Evolutionary conservation across 2,329 filamentous ascomycete genomes (phyloP), one percentile per base, ranked within the genome.

Genomic region (Helotiales sp.): DNA sequence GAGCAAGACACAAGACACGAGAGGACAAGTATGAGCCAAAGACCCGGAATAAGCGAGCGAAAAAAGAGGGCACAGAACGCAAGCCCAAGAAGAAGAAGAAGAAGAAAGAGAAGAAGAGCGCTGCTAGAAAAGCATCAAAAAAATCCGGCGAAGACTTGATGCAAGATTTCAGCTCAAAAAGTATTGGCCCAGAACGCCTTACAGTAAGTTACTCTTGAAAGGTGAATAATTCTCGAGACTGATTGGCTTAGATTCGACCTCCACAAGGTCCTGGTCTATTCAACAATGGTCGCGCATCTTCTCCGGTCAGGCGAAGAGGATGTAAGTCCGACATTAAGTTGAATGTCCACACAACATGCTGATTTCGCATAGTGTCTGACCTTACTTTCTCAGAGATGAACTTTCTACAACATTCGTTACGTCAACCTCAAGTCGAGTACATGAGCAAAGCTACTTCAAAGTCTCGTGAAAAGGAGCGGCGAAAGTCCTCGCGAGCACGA

Each of bases 1-100:
- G 75, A 46, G 71, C 77, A 17, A 78, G 86, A 30, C 74, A 79
- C 61, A 88, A 81, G 69, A 86, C 82, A 15, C 79, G 76, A 51
- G 72, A 76, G 24, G 79, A 83, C 64, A 80, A 77, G 31, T 87
- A 88, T 66, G 77, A 84, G 27, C 75, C 74, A 10, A 75, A 75
- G 60, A 34, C 67, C 57, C 70, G 33, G 71, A 63, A 63, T 38
- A 66, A 59, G 46, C 67, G 50, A 24, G 2, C 24, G 17, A 58
- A 31, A 34, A 53, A 38, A 33, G 54, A 62, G 24, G 67, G 59
- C 25, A 66, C 66, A 31, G 73, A 69, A 31, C 69, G 70, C n/a
- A 65, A 42, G 22, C 17, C 22, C 15, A 62, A 51, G 27, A 66
- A 52, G n/a, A 55, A 56, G 36, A 44, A 9, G 9, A n/a, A n/a